These are phyloP conservation scores for Cucurbita ficifolia DNA, from an alignment of 306 rosid genomes.

Conservation along the genomic window DNA sequence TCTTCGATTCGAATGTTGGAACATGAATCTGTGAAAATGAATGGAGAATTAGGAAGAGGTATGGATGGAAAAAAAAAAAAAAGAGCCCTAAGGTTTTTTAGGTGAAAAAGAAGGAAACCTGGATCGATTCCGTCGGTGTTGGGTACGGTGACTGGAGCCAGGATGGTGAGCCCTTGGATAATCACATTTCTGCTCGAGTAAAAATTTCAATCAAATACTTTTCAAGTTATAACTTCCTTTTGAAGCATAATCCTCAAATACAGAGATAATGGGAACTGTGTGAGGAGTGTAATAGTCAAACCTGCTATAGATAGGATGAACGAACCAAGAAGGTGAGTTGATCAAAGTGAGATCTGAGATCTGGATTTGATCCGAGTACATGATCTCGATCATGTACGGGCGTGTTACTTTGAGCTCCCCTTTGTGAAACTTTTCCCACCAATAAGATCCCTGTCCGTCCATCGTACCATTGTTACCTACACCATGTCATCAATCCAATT, in stretches of 20 bases:
- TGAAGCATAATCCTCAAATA: too few species aligned
- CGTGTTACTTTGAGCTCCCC: conserved; percentile 24
- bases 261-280: too few species aligned
- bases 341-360: conserved; percentile 50
- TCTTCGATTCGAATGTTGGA: conserved; percentile 36
- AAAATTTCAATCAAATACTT: too few species aligned
- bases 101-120: conserved; percentile 5
- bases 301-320: conserved; percentile 69
- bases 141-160: conserved; percentile 52
- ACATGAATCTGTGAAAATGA: conserved; percentile 38
- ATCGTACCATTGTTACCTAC: conserved; percentile 70
- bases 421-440: conserved; percentile 47
- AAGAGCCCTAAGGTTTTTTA: not conserved
- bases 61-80: not conserved
- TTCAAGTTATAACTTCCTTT: too few species aligned
- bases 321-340: conserved; percentile 69
- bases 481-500: not conserved
- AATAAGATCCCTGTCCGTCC: conserved; percentile 67
- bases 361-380: conserved; percentile 41
- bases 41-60: not conserved
- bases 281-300: not conserved
- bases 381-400: conserved; percentile 53
- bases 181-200: conserved; percentile 23
- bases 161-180: conserved; percentile 37
- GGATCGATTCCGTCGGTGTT: conserved; percentile 79